Evolutionary conservation across 441 rosid species (phyloP).

Genomic region (Lepidium campestre): DNA sequence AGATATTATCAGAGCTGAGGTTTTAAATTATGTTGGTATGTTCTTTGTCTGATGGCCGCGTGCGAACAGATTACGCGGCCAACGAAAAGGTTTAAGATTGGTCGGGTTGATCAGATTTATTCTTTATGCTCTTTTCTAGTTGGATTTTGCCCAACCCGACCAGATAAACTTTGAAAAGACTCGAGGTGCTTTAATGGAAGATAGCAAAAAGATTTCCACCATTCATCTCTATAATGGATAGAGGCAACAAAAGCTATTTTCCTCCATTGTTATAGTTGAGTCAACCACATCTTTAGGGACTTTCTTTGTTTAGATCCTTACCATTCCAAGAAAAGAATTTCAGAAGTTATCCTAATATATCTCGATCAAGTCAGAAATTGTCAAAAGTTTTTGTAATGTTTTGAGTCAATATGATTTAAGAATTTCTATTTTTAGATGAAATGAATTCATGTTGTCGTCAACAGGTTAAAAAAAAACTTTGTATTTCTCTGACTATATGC

Average conservation of each 20-base stretch:
- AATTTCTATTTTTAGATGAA: background rate
- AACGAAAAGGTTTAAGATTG: conserved; percentile 29
- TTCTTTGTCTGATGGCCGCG: conserved; percentile 34
- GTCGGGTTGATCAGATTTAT: conserved; percentile 26
- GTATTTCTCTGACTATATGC: background rate
- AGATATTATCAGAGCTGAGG: conserved; percentile 5
- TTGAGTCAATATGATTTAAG: background rate
- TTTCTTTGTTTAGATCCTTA: conserved; percentile 29
- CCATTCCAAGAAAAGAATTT: conserved; percentile 6
- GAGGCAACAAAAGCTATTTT: conserved; percentile 26
- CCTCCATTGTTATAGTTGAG: conserved; percentile 20
- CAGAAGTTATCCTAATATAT: background rate
- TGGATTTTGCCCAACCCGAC: conserved; percentile 22
- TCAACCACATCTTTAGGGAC: conserved; percentile 9
- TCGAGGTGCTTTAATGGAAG: conserved; percentile 14
- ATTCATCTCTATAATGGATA: conserved; percentile 25
- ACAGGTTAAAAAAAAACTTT: background rate
- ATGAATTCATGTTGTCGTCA: background rate
- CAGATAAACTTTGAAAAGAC: conserved; percentile 22
- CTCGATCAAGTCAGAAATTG: background rate
- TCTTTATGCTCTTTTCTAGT: background rate
- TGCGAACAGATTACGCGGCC: conserved; percentile 28
- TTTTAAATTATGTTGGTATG: conserved; percentile 20
- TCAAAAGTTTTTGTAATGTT: background rate
- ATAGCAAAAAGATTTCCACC: background rate